Evolutionary conservation across 2,329 filamentous ascomycete species (phyloP), one percentile per base, ranked within the genome.

Genomic region (Raffaelea ambrosiae): DNA sequence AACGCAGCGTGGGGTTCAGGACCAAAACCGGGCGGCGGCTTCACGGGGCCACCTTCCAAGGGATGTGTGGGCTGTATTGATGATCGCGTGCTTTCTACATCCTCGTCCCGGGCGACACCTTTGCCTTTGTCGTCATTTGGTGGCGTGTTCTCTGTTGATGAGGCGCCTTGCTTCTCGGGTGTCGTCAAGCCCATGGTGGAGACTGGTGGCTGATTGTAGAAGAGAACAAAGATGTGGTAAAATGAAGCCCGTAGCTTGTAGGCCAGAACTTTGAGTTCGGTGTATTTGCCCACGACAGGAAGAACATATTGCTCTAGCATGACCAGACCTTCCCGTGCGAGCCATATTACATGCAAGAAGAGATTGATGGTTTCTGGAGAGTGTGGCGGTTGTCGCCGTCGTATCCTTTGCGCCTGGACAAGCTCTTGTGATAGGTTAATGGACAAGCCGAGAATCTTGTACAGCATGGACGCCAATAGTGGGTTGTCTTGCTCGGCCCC

Each of bases 151-250:
- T 55, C 56, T 55, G 26, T 49, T 9, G 61, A 58, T 4, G 60
- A 53, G 5, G 52, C 63, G 14, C 63, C 66, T 43, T 69, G 62
- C 3, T 61, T 57, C 44, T 75, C 72, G 13, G 73, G 70, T 1
- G 71, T 72, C 53, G 71, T 69, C 50, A 77, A 68, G 19, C 74
- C 74, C 59, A 79, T 74, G 33, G 74, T 70, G 40, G 82, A 83
- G 48, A 95, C 78, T 0, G 84, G 76, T 0, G 91, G 91, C 46
- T 88, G 81, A 66, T 96, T 96, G 69, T 96, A 88, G 61, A 96
- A 97, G 13, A 97, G 77, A 47, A 95, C 93, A 63, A 95, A 95
- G 55, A 98, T 88, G 68, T 98, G 91, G 58, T 94, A 93, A 62
- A 97, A 95, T 19, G 88, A 95, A 16, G 93, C 93, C 51, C 88